These are phyloP conservation scores for Mucor irregularis DNA, from an alignment of 371 early-diverging fungal genomes.

Conservation along the genomic window DNA sequence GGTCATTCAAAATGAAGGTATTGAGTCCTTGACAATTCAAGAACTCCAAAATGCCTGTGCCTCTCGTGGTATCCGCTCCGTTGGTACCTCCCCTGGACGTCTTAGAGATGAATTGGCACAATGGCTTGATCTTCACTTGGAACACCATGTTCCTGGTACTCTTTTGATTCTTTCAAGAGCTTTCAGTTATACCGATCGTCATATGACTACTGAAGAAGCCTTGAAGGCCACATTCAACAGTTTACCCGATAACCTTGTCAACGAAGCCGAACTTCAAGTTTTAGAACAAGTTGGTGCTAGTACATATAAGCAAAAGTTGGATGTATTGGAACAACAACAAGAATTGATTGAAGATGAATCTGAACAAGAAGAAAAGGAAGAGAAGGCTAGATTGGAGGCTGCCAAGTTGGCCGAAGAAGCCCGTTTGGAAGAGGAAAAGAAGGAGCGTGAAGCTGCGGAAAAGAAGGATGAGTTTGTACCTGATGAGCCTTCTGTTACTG, in stretches of 20 bases:
- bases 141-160: conserved; percentile 90
- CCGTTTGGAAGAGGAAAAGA: conserved; percentile 40
- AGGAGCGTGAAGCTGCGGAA: conserved; percentile 39
- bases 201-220: conserved; percentile 73
- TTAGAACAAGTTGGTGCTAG: conserved; percentile 86
- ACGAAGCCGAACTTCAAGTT: conserved; percentile 87
- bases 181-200: conserved; percentile 77
- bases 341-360: conserved; percentile 92
- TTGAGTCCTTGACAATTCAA: conserved; percentile 79
- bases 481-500: conserved; percentile 23
- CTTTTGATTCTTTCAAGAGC: conserved; percentile 92
- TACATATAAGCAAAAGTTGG: conserved; percentile 90
- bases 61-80: conserved; percentile 88
- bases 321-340: conserved; percentile 93
- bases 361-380: conserved; percentile 66
- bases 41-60: conserved; percentile 90
- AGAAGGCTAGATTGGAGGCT: conserved; percentile 41
- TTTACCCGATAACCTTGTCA: conserved; percentile 86
- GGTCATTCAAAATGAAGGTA: conserved; percentile 86
- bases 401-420: conserved; percentile 40
- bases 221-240: conserved; percentile 92
- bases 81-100: conserved; percentile 85
- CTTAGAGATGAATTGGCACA: conserved; percentile 86
- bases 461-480: conserved; percentile 30
- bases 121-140: conserved; percentile 93